These are phyloP conservation scores for Agrocybe pediades DNA, from an alignment of 768 basidiomycete genomes.

Conservation along the genomic window DNA sequence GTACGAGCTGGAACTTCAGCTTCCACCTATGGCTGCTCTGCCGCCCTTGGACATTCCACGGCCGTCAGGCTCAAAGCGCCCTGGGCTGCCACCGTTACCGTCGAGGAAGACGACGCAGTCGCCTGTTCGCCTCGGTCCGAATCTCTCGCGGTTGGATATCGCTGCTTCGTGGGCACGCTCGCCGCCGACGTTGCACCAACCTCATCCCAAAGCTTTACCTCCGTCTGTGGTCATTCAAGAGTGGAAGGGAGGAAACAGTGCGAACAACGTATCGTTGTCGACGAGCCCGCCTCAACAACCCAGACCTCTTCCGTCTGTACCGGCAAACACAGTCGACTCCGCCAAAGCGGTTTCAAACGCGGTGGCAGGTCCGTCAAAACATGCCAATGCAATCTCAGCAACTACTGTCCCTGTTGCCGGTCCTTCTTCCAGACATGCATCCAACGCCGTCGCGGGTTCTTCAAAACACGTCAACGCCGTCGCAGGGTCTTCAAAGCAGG, in stretches of 20 bases:
- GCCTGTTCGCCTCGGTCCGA: slow-evolving; percentile 24
- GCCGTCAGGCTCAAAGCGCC: slow-evolving; percentile 18
- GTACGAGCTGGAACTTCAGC: slow-evolving; percentile 25
- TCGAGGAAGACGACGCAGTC: slow-evolving; percentile 25
- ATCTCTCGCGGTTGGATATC: slow-evolving; percentile 29
- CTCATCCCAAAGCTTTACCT: slow-evolving; percentile 18
- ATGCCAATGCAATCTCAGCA: slow-evolving; percentile 4
- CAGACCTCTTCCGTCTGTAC: slow-evolving; percentile 25
- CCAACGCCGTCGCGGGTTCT: not conserved
- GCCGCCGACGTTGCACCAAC: slow-evolving; percentile 12
- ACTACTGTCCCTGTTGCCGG: not conserved
- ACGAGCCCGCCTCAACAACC: slow-evolving; percentile 5
- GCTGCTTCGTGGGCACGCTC: slow-evolving; percentile 19
- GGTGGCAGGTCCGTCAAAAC: slow-evolving; percentile 10
- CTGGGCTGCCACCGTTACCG: slow-evolving; percentile 21
- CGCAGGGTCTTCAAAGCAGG: slow-evolving; percentile 2
- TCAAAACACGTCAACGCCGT: slow-evolving; percentile 5
- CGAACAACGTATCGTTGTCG: slow-evolving; percentile 1
- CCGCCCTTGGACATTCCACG: slow-evolving; percentile 8
- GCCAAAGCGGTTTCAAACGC: not conserved
- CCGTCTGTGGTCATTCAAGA: slow-evolving; percentile 22
- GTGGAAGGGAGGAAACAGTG: slow-evolving; percentile 10
- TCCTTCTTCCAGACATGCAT: not conserved
- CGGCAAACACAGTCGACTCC: slow-evolving; percentile 7
- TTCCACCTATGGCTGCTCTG: slow-evolving; percentile 17